phyloP scores from a whole-genome alignment of 129 eudicot genomes.

The Calendula officinalis region DNA sequence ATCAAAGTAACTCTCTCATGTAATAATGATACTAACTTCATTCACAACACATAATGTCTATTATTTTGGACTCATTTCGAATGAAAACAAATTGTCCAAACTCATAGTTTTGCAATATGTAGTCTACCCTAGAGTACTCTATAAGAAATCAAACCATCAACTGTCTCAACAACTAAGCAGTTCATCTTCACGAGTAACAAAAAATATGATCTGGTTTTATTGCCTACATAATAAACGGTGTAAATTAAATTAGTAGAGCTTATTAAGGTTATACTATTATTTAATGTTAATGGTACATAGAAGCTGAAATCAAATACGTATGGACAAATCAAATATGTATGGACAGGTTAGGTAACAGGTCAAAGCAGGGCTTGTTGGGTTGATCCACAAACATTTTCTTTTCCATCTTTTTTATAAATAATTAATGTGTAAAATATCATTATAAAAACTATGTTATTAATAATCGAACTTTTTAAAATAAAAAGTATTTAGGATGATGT shows the following conservation, averaged over 20 bases:
- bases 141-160: slow-evolving; percentile 63
- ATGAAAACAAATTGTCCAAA: background rate
- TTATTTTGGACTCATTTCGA: background rate
- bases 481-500: background rate
- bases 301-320: background rate
- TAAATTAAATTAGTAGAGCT: slow-evolving; percentile 2
- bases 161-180: slow-evolving; percentile 60
- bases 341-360: background rate
- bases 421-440: background rate
- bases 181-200: slow-evolving; percentile 73
- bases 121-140: slow-evolving; percentile 35
- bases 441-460: background rate
- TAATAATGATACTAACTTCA: no score
- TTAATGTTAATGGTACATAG: background rate
- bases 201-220: slow-evolving; percentile 68
- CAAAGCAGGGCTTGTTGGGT: background rate
- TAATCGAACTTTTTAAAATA: background rate
- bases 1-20: no score
- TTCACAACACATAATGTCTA: background rate
- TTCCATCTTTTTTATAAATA: background rate
- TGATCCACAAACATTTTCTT: background rate
- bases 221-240: slow-evolving; percentile 49
- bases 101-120: background rate
- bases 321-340: no score
- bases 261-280: background rate